Percentiles rank a stretch among this genome's conserved stretches.
phyloP scores from a whole-genome alignment of 2,329 filamentous ascomycete genomes.

The Neofusicoccum umdonicola region DNA sequence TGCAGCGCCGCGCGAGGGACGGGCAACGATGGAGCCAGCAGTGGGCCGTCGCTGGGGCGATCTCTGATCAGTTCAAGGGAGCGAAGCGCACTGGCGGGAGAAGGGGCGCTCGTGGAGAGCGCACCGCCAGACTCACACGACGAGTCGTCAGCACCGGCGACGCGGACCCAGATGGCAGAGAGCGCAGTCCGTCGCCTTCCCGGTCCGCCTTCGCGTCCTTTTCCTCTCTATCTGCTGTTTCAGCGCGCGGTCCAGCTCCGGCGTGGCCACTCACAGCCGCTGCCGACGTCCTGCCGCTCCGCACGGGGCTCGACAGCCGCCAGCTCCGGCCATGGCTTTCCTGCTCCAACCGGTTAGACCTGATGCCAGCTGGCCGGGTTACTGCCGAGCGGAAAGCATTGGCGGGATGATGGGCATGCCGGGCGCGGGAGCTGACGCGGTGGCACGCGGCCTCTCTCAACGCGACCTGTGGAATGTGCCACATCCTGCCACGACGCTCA shows the following conservation, averaged over 20 bases:
- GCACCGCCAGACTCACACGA: background rate
- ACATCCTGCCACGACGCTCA: background rate
- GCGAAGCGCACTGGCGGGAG: background rate
- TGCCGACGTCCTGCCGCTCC: background rate
- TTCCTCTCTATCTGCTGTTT: conserved; percentile 5
- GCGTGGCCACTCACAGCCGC: background rate
- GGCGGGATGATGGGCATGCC: background rate
- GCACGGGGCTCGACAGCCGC: background rate
- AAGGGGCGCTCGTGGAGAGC: background rate
- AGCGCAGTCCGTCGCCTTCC: background rate
- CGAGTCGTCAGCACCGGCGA: background rate
- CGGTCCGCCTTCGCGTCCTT: background rate
- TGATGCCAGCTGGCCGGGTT: conserved; percentile 1
- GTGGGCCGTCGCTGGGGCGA: conserved; percentile 5
- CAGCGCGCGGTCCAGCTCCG: background rate
- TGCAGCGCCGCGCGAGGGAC: conserved; percentile 3
- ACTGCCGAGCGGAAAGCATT: conserved; percentile 14
- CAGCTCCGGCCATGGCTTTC: conserved; percentile 8
- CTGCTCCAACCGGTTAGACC: conserved; percentile 9
- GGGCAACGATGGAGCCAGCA: background rate
- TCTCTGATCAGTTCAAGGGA: conserved; percentile 8
- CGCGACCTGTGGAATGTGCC: background rate
- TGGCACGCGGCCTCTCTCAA: conserved; percentile 5
- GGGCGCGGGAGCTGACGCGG: conserved; percentile 8
- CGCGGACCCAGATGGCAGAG: background rate